Percentiles rank a stretch among this genome's conserved stretches.
Conservation (phyloP, 78 protist species). For the Dictyostelium capitatum region DNA sequence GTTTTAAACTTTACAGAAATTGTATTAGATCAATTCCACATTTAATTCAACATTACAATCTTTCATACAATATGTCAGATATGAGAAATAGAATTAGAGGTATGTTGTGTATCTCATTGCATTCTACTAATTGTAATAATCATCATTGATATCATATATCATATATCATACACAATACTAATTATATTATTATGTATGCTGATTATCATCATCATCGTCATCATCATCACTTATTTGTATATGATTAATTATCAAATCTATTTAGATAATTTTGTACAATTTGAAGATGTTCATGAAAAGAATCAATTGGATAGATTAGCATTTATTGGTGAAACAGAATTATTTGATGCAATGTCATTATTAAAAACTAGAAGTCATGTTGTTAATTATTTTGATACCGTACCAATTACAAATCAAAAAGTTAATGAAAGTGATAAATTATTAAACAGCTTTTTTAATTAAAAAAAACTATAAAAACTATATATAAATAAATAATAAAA, state of each 20-base stretch:
- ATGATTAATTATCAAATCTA: neutral
- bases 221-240: neutral
- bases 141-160: neutral
- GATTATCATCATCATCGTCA: neutral
- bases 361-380: constrained; percentile 76
- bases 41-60: constrained; percentile 62
- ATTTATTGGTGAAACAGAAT: constrained; percentile 79
- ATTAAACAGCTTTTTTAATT: neutral
- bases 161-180: neutral
- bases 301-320: constrained; percentile 57
- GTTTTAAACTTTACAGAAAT: constrained; percentile 72
- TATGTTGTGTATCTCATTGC: neutral
- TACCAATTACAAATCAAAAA: neutral
- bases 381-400: constrained; percentile 68
- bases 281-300: constrained; percentile 22
- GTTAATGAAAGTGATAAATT: constrained; percentile 29
- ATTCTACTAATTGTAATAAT: neutral
- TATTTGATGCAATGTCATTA: constrained; percentile 70
- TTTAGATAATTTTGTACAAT: constrained; percentile 51
- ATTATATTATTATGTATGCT: neutral
- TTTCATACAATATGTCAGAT: constrained; percentile 56
- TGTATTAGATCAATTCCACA: constrained; percentile 61
- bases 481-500: neutral
- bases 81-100: constrained; percentile 67
- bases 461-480: neutral